A percentile compares a stretch with the other conserved stretches of the same genome.
phyloP scores from a whole-genome alignment of 140 eudicot species.

The Ambrosia hybrid region DNA sequence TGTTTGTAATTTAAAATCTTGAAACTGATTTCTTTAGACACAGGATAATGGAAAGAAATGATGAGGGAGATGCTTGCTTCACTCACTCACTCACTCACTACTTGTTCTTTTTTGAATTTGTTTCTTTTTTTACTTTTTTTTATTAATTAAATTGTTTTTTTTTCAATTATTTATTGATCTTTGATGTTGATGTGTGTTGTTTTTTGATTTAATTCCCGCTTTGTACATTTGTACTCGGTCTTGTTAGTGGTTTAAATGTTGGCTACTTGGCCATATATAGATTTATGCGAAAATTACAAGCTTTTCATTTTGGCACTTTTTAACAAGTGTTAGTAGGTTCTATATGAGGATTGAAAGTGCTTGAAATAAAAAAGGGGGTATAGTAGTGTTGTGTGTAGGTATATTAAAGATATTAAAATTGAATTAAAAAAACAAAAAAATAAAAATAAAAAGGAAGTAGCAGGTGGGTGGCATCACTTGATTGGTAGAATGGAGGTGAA shows the following conservation, averaged over 20 bases:
- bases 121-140: slow-evolving; percentile 35
- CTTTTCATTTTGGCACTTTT: no score
- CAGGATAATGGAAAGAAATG: slow-evolving; percentile 1
- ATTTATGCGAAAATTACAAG: no score
- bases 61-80: slow-evolving; percentile 1
- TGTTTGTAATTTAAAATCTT: slow-evolving; percentile 11
- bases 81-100: slow-evolving; percentile 5
- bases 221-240: not conserved
- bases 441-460: no score
- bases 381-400: no score
- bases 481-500: no score
- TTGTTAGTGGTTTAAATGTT: not conserved
- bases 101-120: slow-evolving; percentile 30
- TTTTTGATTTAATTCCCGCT: slow-evolving; percentile 14
- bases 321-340: no score
- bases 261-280: no score
- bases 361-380: no score
- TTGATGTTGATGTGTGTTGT: slow-evolving; percentile 2
- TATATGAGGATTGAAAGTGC: no score
- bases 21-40: slow-evolving; percentile 14
- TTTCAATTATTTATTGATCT: not conserved
- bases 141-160: not conserved
- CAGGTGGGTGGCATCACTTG: no score
- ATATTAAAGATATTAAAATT: no score
- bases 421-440: no score